Evolutionary conservation across 306 rosid genomes (phyloP), one percentile per base, ranked within the genome.

Genomic region (Cyamopsis tetragonoloba): DNA sequence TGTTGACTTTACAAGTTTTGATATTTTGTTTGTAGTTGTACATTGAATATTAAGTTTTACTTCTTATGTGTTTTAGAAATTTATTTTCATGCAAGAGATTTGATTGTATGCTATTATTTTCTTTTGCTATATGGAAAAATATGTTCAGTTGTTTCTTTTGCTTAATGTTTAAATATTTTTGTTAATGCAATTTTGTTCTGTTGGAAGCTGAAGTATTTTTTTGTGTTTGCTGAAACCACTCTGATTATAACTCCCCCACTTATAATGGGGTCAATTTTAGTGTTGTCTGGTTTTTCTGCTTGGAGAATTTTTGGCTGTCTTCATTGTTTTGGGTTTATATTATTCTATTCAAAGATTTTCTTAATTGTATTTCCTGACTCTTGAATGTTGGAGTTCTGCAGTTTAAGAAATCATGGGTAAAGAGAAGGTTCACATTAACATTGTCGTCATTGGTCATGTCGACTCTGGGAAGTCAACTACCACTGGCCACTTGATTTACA

Each of bases 381-480:
- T 2, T 3, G 2, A 12, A 19, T 11, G 7, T 32, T 13, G 44
- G 20, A 3, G 13, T 24, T 71, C 0, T 3, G 6, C 31, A 46
- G 50, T 59, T 66, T 59, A 46, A 71, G 60, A 20, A 15, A 42
- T 4, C 48, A 70, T 70, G 75, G 75, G 75, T 31, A 70, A 70
- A 41, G 75, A 70, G 46, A 70, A 70, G 75, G 37, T 57, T 57
- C 75, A 70, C 75, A 70, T 70, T 6, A 70, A 57, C 75, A 70
- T 70, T 43, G 75, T 70, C 12, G 75, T 70, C 66, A 70, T 70
- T 57, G 75, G 75, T 2, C 75, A 70, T 70, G 75, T 70, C 20
- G 75, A 70, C 68, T 70, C 75, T 44, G 75, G 75, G 49, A 70
- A 70, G 22, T 70, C 75, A 31, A 71, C 77, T 2, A 71, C 77